These are phyloP conservation scores for Cylindrodendrum hubeiense DNA, from an alignment of 2,329 filamentous ascomycete species.

Conservation along the genomic window DNA sequence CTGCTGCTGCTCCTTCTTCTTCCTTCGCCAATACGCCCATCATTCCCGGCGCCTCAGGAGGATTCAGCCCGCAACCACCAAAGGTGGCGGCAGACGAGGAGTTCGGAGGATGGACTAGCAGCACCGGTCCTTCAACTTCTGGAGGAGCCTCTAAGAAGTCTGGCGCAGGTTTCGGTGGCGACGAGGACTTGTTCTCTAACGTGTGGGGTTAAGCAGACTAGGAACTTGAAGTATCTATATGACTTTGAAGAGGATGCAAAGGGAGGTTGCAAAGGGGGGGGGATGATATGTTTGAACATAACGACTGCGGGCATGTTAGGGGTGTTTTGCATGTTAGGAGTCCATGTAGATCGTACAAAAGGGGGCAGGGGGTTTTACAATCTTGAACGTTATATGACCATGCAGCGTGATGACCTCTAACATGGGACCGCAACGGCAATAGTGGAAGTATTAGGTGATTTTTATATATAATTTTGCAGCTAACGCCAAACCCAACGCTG, in stretches of 20 bases:
- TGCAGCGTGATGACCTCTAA: neutral
- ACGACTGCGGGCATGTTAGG: slow-evolving; percentile 45
- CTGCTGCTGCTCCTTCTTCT: slow-evolving; percentile 45
- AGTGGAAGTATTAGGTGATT: slow-evolving; percentile 8
- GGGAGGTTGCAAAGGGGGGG: neutral
- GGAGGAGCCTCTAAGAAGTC: slow-evolving; percentile 64
- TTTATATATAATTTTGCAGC: slow-evolving; percentile 13
- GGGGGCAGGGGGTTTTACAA: slow-evolving; percentile 32
- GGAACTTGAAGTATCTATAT: slow-evolving; percentile 31
- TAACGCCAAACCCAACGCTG: slow-evolving; percentile 26
- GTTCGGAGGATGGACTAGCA: slow-evolving; percentile 94
- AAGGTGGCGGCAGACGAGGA: slow-evolving; percentile 91
- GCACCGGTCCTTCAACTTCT: slow-evolving; percentile 61
- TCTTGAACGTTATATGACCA: slow-evolving; percentile 14
- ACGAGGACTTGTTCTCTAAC: slow-evolving; percentile 94
- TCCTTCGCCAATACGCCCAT: slow-evolving; percentile 71
- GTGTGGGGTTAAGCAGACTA: slow-evolving; percentile 81
- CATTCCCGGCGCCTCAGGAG: slow-evolving; percentile 72
- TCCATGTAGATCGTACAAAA: slow-evolving; percentile 47
- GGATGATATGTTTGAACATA: slow-evolving; percentile 37
- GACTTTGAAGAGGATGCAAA: slow-evolving; percentile 12
- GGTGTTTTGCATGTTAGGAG: slow-evolving; percentile 52
- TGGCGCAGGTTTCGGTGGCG: slow-evolving; percentile 70
- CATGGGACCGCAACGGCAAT: neutral
- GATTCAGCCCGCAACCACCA: slow-evolving; percentile 74